phyloP scores from a whole-genome alignment of 257 asterid species.

The Solanum megistacrolobum region DNA sequence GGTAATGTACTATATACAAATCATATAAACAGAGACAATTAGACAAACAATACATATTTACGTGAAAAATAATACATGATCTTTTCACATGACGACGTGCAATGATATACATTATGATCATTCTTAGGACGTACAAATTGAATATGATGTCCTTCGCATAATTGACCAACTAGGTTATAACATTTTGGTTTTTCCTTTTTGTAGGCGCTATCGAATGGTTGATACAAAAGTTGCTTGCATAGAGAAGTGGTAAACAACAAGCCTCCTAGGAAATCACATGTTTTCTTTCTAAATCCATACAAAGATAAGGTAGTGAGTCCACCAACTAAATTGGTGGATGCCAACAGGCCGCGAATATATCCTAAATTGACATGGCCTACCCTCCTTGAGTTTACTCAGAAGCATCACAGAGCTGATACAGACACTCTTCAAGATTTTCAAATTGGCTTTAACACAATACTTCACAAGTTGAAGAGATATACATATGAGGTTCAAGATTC shows the following conservation, averaged over 20 bases:
- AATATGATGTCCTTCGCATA: background rate
- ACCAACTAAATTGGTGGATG: background rate
- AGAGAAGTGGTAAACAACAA: too few relatives aligned
- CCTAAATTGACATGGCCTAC: background rate
- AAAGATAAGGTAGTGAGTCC: too few relatives aligned
- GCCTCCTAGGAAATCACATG: too few relatives aligned
- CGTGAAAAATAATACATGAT: too few relatives aligned
- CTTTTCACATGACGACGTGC: too few relatives aligned
- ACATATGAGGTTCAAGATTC: background rate
- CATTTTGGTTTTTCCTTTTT: background rate
- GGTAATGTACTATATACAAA: too few relatives aligned
- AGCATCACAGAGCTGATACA: background rate
- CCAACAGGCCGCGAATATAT: background rate
- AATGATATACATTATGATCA: too few relatives aligned
- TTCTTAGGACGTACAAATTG: background rate
- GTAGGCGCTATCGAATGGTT: background rate
- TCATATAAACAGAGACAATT: too few relatives aligned
- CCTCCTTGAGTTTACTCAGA: background rate
- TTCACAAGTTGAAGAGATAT: background rate
- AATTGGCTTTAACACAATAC: background rate
- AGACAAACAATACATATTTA: too few relatives aligned
- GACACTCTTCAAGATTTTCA: background rate
- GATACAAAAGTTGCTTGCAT: background rate
- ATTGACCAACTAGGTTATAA: too few relatives aligned
- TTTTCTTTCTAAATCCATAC: too few relatives aligned